Conservation (phyloP, 257 asterid species). For the Solanum pinnatisectum region DNA sequence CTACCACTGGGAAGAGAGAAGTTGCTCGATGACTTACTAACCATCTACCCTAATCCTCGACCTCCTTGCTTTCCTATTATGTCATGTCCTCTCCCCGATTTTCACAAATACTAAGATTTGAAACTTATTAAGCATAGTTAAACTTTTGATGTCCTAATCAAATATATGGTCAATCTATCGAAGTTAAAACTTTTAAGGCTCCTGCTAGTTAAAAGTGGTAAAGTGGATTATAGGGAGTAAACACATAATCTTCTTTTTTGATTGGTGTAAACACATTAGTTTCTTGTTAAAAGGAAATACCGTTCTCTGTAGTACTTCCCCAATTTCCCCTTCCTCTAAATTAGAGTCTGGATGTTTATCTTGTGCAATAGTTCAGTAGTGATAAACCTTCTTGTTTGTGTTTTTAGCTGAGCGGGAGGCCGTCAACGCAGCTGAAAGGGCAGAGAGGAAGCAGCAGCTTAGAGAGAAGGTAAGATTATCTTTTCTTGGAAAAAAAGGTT, state of each 20-base stretch:
- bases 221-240: background rate
- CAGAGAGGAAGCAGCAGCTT: conserved; percentile 77
- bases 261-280: background rate
- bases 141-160: background rate
- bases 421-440: conserved; percentile 81
- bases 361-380: background rate
- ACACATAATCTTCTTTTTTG: background rate
- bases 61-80: background rate
- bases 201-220: background rate
- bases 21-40: background rate
- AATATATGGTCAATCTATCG: background rate
- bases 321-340: background rate
- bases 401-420: conserved; percentile 85
- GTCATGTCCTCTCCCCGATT: background rate
- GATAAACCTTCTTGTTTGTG: conserved; percentile 1
- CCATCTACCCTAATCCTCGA: background rate
- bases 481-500: background rate
- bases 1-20: background rate
- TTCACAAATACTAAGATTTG: background rate
- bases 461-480: conserved; percentile 71
- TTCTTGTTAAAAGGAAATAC: background rate
- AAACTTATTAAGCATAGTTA: background rate
- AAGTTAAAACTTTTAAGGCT: background rate
- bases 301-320: background rate
- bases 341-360: background rate